phyloP scores from a whole-genome alignment of 768 basidiomycete species.

The Pisolithus microcarpus region DNA sequence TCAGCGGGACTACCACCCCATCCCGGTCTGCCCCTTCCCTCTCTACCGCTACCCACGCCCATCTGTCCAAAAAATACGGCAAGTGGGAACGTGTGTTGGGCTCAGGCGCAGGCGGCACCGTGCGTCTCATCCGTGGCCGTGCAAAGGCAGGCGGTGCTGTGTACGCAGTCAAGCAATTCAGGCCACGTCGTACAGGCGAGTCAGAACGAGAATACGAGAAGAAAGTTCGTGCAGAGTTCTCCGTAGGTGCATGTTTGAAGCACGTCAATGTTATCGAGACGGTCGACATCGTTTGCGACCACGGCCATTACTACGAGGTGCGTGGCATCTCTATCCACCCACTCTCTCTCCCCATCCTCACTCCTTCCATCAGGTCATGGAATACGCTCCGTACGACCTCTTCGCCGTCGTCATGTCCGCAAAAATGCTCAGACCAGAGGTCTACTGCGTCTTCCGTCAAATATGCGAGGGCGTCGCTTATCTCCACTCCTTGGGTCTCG shows the following conservation, averaged over 20 bases:
- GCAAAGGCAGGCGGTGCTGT: constrained; percentile 75
- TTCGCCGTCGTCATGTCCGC: constrained; percentile 99
- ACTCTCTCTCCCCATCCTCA: constrained; percentile 1
- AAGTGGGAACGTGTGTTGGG: constrained; percentile 97
- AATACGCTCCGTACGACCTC: constrained; percentile 96
- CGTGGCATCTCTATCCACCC: constrained; percentile 1
- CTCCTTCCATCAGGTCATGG: constrained; percentile 74
- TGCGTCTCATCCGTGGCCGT: constrained; percentile 86
- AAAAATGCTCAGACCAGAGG: constrained; percentile 96
- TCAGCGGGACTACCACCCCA: constrained; percentile 16
- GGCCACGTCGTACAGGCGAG: constrained; percentile 83
- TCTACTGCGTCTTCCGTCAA: constrained; percentile 98
- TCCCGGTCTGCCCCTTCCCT: constrained; percentile 50
- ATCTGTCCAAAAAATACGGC: constrained; percentile 97
- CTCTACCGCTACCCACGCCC: constrained; percentile 78
- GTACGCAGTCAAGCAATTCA: constrained; percentile 97
- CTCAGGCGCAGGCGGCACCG: constrained; percentile 94
- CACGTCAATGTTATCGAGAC: constrained; percentile 97
- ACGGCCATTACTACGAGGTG: constrained; percentile 98
- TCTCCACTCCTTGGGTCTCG: constrained; percentile 93
- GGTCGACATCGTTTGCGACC: constrained; percentile 95
- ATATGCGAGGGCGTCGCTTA: constrained; percentile 98
- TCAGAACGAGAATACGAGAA: constrained; percentile 97
- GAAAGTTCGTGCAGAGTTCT: constrained; percentile 99
- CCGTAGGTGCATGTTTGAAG: constrained; percentile 89